Conservation (phyloP, 2,329 filamentous ascomycete genomes). For the Diaporthe ilicicola region DNA sequence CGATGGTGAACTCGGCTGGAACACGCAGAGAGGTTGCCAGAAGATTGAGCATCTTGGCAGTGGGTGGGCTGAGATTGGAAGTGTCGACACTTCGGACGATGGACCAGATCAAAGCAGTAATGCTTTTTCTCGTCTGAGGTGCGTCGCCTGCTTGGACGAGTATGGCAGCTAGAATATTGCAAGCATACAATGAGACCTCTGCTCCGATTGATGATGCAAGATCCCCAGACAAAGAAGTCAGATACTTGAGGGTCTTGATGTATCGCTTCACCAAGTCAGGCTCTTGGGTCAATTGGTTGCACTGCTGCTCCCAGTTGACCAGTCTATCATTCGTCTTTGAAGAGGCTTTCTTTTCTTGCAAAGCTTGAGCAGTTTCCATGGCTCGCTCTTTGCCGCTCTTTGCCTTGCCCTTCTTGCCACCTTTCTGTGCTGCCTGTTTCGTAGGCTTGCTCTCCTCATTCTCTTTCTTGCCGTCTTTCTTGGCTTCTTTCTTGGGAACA, state of each 20-base stretch:
- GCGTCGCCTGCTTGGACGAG: conserved; percentile 12
- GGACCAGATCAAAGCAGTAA: conserved; percentile 37
- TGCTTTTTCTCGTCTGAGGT: conserved; percentile 3
- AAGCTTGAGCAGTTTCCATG: conserved; percentile 43
- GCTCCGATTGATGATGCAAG: conserved; percentile 40
- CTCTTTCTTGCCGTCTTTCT: conserved; percentile 37
- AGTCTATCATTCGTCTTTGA: conserved; percentile 43
- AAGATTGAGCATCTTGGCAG: conserved; percentile 5
- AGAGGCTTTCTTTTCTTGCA: conserved; percentile 45
- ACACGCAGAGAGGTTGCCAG: conserved; percentile 5
- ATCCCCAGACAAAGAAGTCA: conserved; percentile 50
- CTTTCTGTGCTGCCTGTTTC: conserved; percentile 32
- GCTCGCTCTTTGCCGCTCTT: conserved; percentile 49
- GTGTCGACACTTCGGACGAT: conserved; percentile 30
- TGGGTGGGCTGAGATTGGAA: conserved; percentile 25
- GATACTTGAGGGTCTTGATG: conserved; percentile 56
- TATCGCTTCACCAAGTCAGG: conserved; percentile 53
- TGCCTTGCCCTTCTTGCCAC: conserved; percentile 37
- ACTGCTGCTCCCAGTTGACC: conserved; percentile 54
- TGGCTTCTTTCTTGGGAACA: conserved; percentile 33
- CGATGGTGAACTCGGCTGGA: conserved; percentile 2
- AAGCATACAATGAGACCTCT: conserved; percentile 48
- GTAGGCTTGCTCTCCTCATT: conserved; percentile 29
- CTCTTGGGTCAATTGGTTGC: conserved; percentile 56
- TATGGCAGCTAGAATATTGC: conserved; percentile 41